Conservation (phyloP, 164 flowering plant species). For the Berberis vulgaris region DNA sequence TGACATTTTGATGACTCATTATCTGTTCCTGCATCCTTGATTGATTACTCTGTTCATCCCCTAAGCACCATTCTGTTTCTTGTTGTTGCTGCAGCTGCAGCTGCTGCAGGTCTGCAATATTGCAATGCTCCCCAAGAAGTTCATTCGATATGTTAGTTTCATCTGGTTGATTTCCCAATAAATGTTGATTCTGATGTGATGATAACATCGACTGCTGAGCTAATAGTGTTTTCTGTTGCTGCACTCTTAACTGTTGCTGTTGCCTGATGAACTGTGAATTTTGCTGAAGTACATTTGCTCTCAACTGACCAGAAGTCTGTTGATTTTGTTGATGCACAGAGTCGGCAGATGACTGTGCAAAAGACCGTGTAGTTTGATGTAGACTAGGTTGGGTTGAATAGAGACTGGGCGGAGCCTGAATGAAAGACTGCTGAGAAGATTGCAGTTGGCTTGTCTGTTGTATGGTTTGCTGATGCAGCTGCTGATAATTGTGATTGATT, state of each 20-base stretch:
- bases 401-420: conserved; percentile 34
- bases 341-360: conserved; percentile 36
- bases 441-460: conserved; percentile 54
- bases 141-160: conserved; percentile 14
- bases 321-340: conserved; percentile 53
- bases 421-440: conserved; percentile 43
- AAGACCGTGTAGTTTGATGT: conserved; percentile 38
- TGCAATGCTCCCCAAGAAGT: conserved; percentile 15
- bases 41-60: conserved; percentile 32
- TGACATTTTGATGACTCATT: conserved; percentile 21
- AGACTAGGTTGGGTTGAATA: conserved; percentile 18
- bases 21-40: conserved; percentile 25
- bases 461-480: conserved; percentile 10
- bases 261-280: conserved; percentile 56
- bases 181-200: conserved; percentile 40
- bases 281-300: conserved; percentile 52
- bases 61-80: conserved; percentile 34
- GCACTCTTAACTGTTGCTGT: conserved; percentile 35
- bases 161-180: conserved; percentile 13
- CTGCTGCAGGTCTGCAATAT: conserved; percentile 10
- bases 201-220: conserved; percentile 40
- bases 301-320: conserved; percentile 42
- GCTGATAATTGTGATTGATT: conserved; percentile 31
- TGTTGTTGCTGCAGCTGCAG: conserved; percentile 10
- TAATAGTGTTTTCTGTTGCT: conserved; percentile 51